Evolutionary conservation across 2,329 filamentous ascomycete genomes (phyloP).

Genomic region (Aspergillus tamarii): DNA sequence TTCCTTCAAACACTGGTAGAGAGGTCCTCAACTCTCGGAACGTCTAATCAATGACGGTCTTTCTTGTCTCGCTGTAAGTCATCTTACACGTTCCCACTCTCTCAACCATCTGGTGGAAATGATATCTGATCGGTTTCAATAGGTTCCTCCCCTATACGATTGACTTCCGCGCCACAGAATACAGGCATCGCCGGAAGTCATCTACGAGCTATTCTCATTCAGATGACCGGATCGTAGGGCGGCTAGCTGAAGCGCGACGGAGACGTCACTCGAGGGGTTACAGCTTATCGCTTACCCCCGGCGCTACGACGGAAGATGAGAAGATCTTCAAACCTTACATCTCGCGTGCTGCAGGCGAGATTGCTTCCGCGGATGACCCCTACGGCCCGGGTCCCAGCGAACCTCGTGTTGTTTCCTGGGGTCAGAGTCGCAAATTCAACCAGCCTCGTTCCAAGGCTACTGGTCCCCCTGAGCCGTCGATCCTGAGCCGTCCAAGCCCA

Average conservation of each 20-base stretch:
- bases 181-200: slow-evolving; percentile 27
- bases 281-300: slow-evolving; percentile 37
- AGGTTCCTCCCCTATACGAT: slow-evolving; percentile 44
- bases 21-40: slow-evolving; percentile 2
- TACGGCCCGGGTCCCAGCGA: slow-evolving; percentile 57
- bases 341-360: slow-evolving; percentile 30
- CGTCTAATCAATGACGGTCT: slow-evolving; percentile 34
- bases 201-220: slow-evolving; percentile 26
- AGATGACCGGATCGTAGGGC: slow-evolving; percentile 30
- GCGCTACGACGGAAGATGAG: slow-evolving; percentile 43
- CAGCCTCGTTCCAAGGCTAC: slow-evolving; percentile 78
- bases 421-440: slow-evolving; percentile 64
- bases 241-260: slow-evolving; percentile 24
- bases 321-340: slow-evolving; percentile 42
- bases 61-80: slow-evolving; percentile 40
- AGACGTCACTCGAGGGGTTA: slow-evolving; percentile 23
- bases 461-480: slow-evolving; percentile 71
- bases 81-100: background rate
- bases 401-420: slow-evolving; percentile 76
- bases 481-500: slow-evolving; percentile 58
- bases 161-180: slow-evolving; percentile 34
- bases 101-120: background rate
- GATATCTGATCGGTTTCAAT: slow-evolving; percentile 8
- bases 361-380: slow-evolving; percentile 33
- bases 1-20: background rate